A percentile compares a stretch with the other conserved stretches of the same genome.
These are phyloP conservation scores for Euphrasia confusa DNA, from an alignment of 257 asterid genomes.

Conservation along the genomic window DNA sequence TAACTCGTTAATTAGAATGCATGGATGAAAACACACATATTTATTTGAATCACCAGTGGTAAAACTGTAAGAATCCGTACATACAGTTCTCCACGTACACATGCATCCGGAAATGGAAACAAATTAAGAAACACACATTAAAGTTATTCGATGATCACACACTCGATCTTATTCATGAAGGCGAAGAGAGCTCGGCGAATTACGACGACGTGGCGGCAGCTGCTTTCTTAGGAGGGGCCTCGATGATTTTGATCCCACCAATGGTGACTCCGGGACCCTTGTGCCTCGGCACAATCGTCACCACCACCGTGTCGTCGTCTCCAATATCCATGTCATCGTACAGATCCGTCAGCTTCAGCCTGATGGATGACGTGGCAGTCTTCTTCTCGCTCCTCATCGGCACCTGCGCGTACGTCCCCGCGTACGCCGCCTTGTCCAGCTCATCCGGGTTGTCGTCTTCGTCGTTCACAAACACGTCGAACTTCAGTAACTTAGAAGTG, in stretches of 20 bases:
- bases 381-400: conserved; percentile 33
- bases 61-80: no score
- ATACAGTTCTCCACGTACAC: no score
- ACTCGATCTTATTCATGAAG: no score
- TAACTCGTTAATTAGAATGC: no score
- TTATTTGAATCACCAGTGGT: no score
- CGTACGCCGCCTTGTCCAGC: conserved; percentile 51
- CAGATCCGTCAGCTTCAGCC: conserved; percentile 45
- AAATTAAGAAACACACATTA: no score
- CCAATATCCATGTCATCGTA: conserved; percentile 57
- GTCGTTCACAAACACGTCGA: conserved; percentile 58
- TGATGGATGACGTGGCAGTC: conserved; percentile 33
- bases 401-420: conserved; percentile 57
- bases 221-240: not conserved
- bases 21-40: no score
- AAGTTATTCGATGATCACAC: no score
- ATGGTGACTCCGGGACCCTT: conserved; percentile 38
- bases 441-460: conserved; percentile 41
- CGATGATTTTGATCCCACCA: conserved; percentile 49
- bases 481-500: conserved; percentile 37
- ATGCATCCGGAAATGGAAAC: no score
- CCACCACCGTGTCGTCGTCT: conserved; percentile 43
- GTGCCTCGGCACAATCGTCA: conserved; percentile 47
- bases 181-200: not conserved
- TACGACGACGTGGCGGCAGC: not conserved